Evolutionary conservation across 2,329 filamentous ascomycete species (phyloP).

Genomic region (Neobulgaria alba): DNA sequence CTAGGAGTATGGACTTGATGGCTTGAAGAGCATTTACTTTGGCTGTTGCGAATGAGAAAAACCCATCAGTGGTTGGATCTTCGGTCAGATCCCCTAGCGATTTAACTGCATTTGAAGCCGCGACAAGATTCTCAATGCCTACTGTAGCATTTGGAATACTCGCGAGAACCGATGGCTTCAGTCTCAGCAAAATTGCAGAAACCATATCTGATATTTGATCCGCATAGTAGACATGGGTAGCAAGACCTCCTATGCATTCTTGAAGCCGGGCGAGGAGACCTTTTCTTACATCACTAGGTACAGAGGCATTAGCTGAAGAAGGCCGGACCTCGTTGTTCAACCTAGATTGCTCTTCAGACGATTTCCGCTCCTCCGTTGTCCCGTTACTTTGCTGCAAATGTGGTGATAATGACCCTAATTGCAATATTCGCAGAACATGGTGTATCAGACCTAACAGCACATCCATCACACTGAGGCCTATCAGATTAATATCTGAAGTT

Average conservation of each 20-base stretch:
- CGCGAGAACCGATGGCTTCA: constrained; percentile 55
- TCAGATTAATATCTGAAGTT: constrained; percentile 83
- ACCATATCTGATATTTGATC: constrained; percentile 97
- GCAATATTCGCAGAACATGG: constrained; percentile 70
- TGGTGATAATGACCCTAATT: constrained; percentile 40
- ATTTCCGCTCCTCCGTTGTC: constrained; percentile 6
- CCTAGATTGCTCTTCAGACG: constrained; percentile 5
- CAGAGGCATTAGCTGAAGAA: constrained; percentile 26
- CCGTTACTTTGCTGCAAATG: constrained; percentile 28
- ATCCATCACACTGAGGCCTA: constrained; percentile 94
- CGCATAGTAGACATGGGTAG: constrained; percentile 92
- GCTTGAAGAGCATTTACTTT: constrained; percentile 63
- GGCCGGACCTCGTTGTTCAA: constrained; percentile 14
- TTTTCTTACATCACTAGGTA: constrained; percentile 45
- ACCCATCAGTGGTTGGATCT: constrained; percentile 44
- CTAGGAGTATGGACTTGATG: constrained; percentile 72
- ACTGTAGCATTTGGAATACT: constrained; percentile 35
- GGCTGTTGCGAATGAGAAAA: constrained; percentile 55
- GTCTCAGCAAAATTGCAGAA: constrained; percentile 63
- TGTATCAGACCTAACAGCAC: constrained; percentile 77
- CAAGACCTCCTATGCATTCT: constrained; percentile 79
- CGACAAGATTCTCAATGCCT: constrained; percentile 34
- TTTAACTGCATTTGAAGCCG: constrained; percentile 40
- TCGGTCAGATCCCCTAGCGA: constrained; percentile 41
- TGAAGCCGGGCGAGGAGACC: constrained; percentile 65